Base-by-base conservation (phyloP, 2,329 filamentous ascomycete genomes). In the Cryphonectria radicalis region DNA sequence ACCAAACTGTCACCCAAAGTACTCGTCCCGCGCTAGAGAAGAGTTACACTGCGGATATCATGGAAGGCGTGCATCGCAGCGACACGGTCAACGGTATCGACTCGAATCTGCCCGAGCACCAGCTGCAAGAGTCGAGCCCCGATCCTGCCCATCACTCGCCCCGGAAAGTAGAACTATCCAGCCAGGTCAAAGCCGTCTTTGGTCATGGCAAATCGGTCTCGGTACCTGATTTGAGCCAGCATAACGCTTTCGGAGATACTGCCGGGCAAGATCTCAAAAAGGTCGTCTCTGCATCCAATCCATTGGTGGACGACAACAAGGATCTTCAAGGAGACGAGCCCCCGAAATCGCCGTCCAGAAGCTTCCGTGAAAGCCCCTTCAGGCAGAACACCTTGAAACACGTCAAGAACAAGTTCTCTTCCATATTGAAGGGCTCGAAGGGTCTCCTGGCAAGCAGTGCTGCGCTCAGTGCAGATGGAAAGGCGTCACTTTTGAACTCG, bases 351-450 rank as follows among this genome's bases (percentile, higher is more conserved):
- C 88, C 88, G 0, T 84, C 86, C 6, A 82, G 88, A 69, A 83
- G 79, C 65, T 84, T 88, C 76, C 85, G 86, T 10, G 94, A 97
- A 75, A 95, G 92, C 71, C 94, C 94, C 6, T 81, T 64, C 32
- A 73, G 69, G 43, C 59, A 69, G 13, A 73, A 68, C 42, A 67
- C 72, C 19, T 57, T 98, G 72, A 97, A 95, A 80, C 94, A 96
- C 67, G 95, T 96, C 40, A 98, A 97, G 83, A 93, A 93, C 77
- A 97, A 94, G 79, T 85, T 98, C 64, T 97, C 95, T 63, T 97
- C 95, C 13, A 94, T 97, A 72, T 85, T 98, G 76, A 95, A 94
- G 81, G 93, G 91, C 69, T 96, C 95, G 4, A 95, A 93, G 80
- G 93, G 92, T 19, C 88, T 98, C 65, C 91, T 98, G 74, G 93